Evolutionary conservation across 495 filamentous ascomycete species (phyloP), one percentile per base, ranked within the genome.

Genomic region (Podospora australis): DNA sequence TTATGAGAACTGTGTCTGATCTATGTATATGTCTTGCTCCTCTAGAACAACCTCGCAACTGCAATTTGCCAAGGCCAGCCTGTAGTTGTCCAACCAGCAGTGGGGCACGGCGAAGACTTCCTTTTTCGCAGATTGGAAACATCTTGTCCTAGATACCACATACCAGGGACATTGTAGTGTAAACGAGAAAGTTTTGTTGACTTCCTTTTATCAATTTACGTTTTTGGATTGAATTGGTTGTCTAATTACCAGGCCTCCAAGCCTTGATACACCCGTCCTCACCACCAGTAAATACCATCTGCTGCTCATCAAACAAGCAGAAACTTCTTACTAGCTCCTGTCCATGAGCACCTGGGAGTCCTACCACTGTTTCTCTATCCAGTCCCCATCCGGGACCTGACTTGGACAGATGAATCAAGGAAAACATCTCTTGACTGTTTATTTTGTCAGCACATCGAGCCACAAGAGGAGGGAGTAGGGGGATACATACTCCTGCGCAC

Each of bases 261-360:
- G 74, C 78, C 56, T 75, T 82, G 34, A 94, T 73, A 45, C 76
- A 72, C 2, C 88, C 85, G 63, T 92, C 88, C 62, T 94, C 88
- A 14, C 88, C 88, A 44, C 75, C 79, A 7, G 86, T 90, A 56
- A 87, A 84, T 8, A 91, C 78, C 11, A 76, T 78, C 57, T 81
- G 74, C 48, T 78, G 77, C 73, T 88, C 71, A 44, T 85, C 82
- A 52, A 86, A 77, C 34, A 91, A 69, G 66, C 78, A 84, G 36
- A 95, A 79, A 29, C 87, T 83, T 39, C 91, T 77, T 17, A 94
- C 82, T 41, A 96, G 77, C 55, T 97, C 90, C 20, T 82, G 81
- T 1, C 86, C 86, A 67, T 96, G 91, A 4, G 81, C 90, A 20
- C 84, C 87, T 1, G 76, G 74, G 20, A 95, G 65, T 9, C 78